Conservation (phyloP, 768 basidiomycete genomes). For the Baorangia bicolor region DNA sequence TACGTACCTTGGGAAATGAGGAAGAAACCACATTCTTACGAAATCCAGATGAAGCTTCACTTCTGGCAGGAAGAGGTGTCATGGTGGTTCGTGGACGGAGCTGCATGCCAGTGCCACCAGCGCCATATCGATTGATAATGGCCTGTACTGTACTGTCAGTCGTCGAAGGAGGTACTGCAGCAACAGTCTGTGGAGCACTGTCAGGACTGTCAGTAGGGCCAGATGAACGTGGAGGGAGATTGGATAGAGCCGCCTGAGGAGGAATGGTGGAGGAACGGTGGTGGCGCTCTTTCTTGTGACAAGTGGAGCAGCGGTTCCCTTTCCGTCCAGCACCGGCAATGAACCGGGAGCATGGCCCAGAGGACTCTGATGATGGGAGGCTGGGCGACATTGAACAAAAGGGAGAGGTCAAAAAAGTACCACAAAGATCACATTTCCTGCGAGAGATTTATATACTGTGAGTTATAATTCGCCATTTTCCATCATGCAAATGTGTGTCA, state of each 20-base stretch:
- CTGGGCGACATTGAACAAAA: not conserved
- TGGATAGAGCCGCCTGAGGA: not conserved
- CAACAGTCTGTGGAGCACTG: too few species aligned
- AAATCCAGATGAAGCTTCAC: not conserved
- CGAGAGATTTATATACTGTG: constrained; percentile 2
- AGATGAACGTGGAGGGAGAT: not conserved
- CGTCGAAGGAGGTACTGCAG: too few species aligned
- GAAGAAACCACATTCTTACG: not conserved
- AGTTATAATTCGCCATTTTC: too few species aligned
- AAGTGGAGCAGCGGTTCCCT: too few species aligned
- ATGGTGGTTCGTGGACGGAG: not conserved
- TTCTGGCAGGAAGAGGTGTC: not conserved
- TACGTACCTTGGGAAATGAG: not conserved
- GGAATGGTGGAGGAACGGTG: not conserved
- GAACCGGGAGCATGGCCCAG: too few species aligned
- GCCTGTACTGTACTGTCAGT: not conserved
- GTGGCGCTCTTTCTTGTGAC: too few species aligned
- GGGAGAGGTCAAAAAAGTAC: not conserved
- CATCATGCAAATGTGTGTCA: too few species aligned
- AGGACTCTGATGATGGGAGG: not conserved
- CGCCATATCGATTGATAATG: not conserved
- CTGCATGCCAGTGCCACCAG: not conserved
- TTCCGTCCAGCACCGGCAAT: too few species aligned
- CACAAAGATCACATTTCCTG: not conserved
- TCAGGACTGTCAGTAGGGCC: too few species aligned